phyloP scores from a whole-genome alignment of 2,329 filamentous ascomycete species.

The Aphanoascus verrucosus region DNA sequence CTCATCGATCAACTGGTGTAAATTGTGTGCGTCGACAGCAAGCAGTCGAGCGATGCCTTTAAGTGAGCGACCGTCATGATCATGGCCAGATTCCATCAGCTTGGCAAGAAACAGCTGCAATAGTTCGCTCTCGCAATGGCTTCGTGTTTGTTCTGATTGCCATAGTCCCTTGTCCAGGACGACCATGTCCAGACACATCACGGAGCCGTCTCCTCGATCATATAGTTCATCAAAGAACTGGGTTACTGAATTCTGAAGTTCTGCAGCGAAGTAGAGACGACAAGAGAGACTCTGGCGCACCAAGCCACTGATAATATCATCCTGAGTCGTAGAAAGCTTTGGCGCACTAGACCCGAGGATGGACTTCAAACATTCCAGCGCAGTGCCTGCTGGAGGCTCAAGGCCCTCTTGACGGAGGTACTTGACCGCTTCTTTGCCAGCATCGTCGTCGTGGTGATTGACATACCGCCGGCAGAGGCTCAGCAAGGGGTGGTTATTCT shows the following conservation, averaged over 20 bases:
- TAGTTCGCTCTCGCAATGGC: constrained; percentile 38
- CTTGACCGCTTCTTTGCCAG: constrained; percentile 35
- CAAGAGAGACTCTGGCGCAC: constrained; percentile 35
- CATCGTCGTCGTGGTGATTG: constrained; percentile 31
- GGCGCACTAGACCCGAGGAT: constrained; percentile 30
- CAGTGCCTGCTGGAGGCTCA: constrained; percentile 33
- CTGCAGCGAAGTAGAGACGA: constrained; percentile 34
- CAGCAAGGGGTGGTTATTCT: constrained; percentile 34
- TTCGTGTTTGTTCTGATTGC: constrained; percentile 34
- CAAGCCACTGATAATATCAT: constrained; percentile 39
- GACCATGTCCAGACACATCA: constrained; percentile 38
- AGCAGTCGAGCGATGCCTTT: constrained; percentile 51
- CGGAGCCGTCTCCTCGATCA: constrained; percentile 38
- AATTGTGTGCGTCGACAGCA: constrained; percentile 42
- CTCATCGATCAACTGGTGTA: constrained; percentile 47
- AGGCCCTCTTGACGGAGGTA: constrained; percentile 37
- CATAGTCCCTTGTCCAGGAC: constrained; percentile 38
- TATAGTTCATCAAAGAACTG: constrained; percentile 42
- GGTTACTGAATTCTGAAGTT: constrained; percentile 36
- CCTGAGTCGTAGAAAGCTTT: constrained; percentile 32
- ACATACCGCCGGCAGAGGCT: constrained; percentile 37
- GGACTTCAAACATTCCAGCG: constrained; percentile 35
- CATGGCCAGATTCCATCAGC: constrained; percentile 80
- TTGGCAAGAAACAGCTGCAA: constrained; percentile 65
- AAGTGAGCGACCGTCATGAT: constrained; percentile 52